These are phyloP conservation scores for Epichloe baconii DNA, from an alignment of 2,329 filamentous ascomycete species.

Conservation along the genomic window DNA sequence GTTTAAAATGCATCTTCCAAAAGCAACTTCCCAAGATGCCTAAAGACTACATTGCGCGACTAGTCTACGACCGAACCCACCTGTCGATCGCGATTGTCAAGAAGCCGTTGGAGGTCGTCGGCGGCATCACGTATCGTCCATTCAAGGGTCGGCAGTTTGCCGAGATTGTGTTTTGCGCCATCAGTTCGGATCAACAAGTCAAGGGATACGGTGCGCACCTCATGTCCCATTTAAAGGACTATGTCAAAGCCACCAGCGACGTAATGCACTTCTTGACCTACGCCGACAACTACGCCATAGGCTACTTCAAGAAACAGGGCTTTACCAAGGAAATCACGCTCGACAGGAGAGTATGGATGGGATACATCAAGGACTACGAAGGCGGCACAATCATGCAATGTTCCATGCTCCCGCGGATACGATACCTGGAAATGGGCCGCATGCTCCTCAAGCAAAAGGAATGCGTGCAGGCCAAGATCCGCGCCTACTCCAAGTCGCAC, in stretches of 20 bases:
- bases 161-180: constrained; percentile 97
- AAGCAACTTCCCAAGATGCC: constrained; percentile 99
- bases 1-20: constrained; percentile 95
- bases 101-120: constrained; percentile 88
- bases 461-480: constrained; percentile 86
- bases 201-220: constrained; percentile 96
- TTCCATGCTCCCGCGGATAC: constrained; percentile 86
- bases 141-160: constrained; percentile 89
- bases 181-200: constrained; percentile 94
- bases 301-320: constrained; percentile 98
- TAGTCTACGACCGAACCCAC: constrained; percentile 95
- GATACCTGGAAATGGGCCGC: constrained; percentile 82
- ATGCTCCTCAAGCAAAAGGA: constrained; percentile 98
- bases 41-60: constrained; percentile 93
- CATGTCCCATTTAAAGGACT: constrained; percentile 97
- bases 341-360: constrained; percentile 88
- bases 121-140: constrained; percentile 90
- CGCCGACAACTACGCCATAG: constrained; percentile 96
- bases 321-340: constrained; percentile 98
- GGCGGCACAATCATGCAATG: constrained; percentile 99
- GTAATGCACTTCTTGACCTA: constrained; percentile 99
- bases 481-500: constrained; percentile 79
- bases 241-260: constrained; percentile 89
- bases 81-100: constrained; percentile 95
- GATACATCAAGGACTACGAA: constrained; percentile 99